Evolutionary conservation across 2,329 filamentous ascomycete species (phyloP), one percentile per base, ranked within the genome.

Genomic region (Botryotinia convoluta): DNA sequence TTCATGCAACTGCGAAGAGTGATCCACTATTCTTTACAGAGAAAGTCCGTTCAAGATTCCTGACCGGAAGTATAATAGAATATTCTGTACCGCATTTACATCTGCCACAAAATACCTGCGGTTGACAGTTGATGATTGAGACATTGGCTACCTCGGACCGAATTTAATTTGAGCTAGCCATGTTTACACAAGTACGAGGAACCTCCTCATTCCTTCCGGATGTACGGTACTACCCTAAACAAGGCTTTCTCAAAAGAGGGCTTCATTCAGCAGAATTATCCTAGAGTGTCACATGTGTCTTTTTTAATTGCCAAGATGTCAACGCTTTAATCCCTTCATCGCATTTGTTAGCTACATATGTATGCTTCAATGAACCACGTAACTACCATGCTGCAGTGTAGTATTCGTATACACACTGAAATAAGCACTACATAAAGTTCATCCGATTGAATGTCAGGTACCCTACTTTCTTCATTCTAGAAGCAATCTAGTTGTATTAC

Each of bases 301-400:
- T n/a, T 59, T 32, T 29, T 14, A 22, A 29, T 69, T 72, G 29
- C 71, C 62, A 68, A 68, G 48, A 57, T 29, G 10, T n/a, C 26
- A 72, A 60, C 65, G 35, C 37, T 62, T 42, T n/a, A 39, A 62
- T 26, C 22, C 32, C 44, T 57, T 60, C 42, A 44, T 51, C 32
- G 32, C 42, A 72, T 69, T 37, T 22, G 35, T 22, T 42, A 68
- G 35, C 26, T 57, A 32, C 35, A 59, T 42, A 57, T 42, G n/a
- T 44, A 60, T 69, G 9, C 54, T 69, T 51, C 51, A 57, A 59
- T 54, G n/a, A 65, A 32, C 51, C 63, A 72, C 71, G 71, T 51
- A 69, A 69, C 29, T 61, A 39, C 71, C 71, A 72, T 72, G 71
- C 51, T 67, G 71, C 57, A 72, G 51, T 57, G 71, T 72, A 37